Base-by-base conservation (phyloP, 148 eudicot species). In the Persicaria tinctoria region DNA sequence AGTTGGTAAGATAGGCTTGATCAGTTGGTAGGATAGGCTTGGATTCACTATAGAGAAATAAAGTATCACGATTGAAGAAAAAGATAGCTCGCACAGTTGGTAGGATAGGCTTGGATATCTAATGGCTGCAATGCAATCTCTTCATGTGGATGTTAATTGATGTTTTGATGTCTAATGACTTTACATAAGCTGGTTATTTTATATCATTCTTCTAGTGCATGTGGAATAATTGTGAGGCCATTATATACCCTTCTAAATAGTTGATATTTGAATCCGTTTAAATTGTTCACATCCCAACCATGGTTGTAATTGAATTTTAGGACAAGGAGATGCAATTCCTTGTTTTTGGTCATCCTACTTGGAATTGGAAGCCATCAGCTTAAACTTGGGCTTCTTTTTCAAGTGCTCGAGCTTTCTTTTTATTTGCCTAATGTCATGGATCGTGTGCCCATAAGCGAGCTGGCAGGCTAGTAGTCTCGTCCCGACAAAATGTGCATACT, bases 371-470 rank as follows among this genome's bases (percentile, higher is more conserved):
- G 62, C 23, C 62, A 56, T 32, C 7, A 13, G 70, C 4, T 38
- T 46, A 64, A 64, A 38, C 70, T 47, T 11, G 38, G 70, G 17
- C 45, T 41, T 12, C 41, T 11, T 41, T 14, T 64, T 64, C 6
- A 13, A 64, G 46, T 64, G 17, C 47, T 64, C 70, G 12, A 38
- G 46, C 70, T 38, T 64, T 13, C 46, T 64, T 16, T 64, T 6
- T 62, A 23, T 8, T 64, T 23, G 17, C 44, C 90, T 46, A 85
- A 85, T 72, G 87, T 95, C 76, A 95, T 95, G 99, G 97, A 95
- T 76, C 96, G 99, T 71, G 90, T 96, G 46, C 99, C 99, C 23
- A 89, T 95, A 71, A 95, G 99, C 80, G 99, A 95, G 82, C 83
- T 95, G 71, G 88, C 91, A 23, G 96, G 99, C 54, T 70, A 47